Conservation (phyloP, 306 rosid species). For the Corylus heterophylla region DNA sequence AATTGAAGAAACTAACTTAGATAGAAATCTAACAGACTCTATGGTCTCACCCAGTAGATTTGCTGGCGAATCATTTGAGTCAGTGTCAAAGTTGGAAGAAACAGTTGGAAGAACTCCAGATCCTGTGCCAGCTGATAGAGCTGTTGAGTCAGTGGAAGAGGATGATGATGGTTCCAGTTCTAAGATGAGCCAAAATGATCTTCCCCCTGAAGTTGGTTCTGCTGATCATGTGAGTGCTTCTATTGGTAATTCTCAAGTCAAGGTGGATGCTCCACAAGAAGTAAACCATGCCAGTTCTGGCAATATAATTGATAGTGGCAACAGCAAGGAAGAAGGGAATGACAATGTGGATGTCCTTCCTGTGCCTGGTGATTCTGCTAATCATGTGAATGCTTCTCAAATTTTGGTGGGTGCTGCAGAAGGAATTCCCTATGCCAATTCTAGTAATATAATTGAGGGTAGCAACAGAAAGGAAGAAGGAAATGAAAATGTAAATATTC, state of each 20-base stretch:
- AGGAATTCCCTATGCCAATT: slow-evolving; percentile 23
- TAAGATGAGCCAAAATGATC: slow-evolving; percentile 30
- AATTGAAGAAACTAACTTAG: slow-evolving; percentile 28
- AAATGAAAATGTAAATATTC: slow-evolving; percentile 32
- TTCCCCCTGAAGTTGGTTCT: slow-evolving; percentile 35
- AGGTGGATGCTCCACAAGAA: slow-evolving; percentile 32
- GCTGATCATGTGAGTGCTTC: slow-evolving; percentile 25
- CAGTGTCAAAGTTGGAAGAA: slow-evolving; percentile 34
- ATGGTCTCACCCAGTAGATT: slow-evolving; percentile 27
- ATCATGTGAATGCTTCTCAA: slow-evolving; percentile 14
- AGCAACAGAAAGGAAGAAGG: slow-evolving; percentile 37
- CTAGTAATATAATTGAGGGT: slow-evolving; percentile 30
- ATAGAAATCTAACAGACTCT: slow-evolving; percentile 21
- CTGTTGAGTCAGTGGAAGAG: slow-evolving; percentile 36
- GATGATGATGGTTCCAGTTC: slow-evolving; percentile 26
- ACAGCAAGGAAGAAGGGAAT: slow-evolving; percentile 39
- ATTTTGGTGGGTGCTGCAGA: slow-evolving; percentile 31
- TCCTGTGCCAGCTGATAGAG: slow-evolving; percentile 27
- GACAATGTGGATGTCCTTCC: slow-evolving; percentile 34
- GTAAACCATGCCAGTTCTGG: slow-evolving; percentile 24
- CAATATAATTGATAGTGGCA: slow-evolving; percentile 30
- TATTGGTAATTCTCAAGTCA: slow-evolving; percentile 17
- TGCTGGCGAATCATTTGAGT: slow-evolving; percentile 33
- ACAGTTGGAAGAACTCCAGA: slow-evolving; percentile 30
- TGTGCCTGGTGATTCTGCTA: slow-evolving; percentile 28